A percentile compares a stretch with the other conserved stretches of the same genome.
Evolutionary conservation across 768 basidiomycete species (phyloP).

Genomic region (Tricholoma hemisulphureum): DNA sequence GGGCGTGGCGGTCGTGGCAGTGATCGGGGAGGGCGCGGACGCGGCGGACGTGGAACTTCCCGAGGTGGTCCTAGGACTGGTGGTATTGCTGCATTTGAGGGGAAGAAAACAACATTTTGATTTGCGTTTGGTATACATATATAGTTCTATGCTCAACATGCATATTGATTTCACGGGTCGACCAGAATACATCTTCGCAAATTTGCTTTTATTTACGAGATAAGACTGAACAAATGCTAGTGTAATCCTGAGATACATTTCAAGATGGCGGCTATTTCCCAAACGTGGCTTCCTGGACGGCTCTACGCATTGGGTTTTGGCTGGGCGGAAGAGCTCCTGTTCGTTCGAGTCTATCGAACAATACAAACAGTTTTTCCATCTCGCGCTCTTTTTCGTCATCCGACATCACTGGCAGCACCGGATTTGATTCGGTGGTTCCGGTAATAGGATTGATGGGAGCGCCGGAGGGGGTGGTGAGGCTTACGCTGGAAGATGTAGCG

Average conservation of each 20-base stretch:
- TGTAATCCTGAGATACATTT: not conserved
- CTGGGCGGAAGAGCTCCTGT: conserved; percentile 63
- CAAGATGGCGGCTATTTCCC: not conserved
- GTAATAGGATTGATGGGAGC: conserved; percentile 81
- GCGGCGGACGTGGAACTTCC: conserved; percentile 46
- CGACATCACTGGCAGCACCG: conserved; percentile 64
- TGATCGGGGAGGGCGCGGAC: conserved; percentile 34
- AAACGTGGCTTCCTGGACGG: conserved; percentile 40
- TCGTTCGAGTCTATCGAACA: conserved; percentile 87
- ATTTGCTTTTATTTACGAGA: too few relatives aligned
- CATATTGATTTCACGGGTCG: not conserved
- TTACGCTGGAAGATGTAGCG: conserved; percentile 28
- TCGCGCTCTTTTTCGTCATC: conserved; percentile 95
- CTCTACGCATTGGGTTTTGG: conserved; percentile 73
- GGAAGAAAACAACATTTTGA: conserved; percentile 67
- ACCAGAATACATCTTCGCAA: too few relatives aligned
- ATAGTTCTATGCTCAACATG: not conserved
- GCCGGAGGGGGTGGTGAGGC: conserved; percentile 34
- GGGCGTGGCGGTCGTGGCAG: conserved; percentile 38
- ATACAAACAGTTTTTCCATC: conserved; percentile 85
- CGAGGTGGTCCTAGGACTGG: conserved; percentile 55
- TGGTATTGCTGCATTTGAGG: conserved; percentile 61
- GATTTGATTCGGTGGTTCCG: conserved; percentile 53
- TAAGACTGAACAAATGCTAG: too few relatives aligned
- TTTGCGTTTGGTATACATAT: not conserved